phyloP scores from a whole-genome alignment of 116 monocot genomes.

The Posidonia oceanica region DNA sequence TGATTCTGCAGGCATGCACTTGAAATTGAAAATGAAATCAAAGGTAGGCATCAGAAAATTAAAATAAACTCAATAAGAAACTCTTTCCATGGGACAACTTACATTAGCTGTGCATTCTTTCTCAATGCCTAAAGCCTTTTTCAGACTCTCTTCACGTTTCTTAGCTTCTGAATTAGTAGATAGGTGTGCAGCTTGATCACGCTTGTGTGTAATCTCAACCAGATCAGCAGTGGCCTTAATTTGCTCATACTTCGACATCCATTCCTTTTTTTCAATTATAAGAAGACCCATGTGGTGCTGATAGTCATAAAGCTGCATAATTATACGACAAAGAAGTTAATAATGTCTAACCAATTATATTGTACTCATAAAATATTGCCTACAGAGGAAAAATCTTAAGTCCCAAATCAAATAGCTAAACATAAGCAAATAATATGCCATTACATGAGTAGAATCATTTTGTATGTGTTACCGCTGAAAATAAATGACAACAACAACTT shows the following conservation, averaged over 20 bases:
- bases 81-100: conserved; percentile 9
- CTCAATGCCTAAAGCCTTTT: conserved; percentile 59
- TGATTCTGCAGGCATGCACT: too few species aligned
- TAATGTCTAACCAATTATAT: not conserved
- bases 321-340: conserved; percentile 1
- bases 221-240: conserved; percentile 45
- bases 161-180: conserved; percentile 58
- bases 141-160: conserved; percentile 60
- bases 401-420: too few species aligned
- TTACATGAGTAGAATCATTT: too few species aligned
- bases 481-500: too few species aligned
- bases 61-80: not conserved
- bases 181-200: conserved; percentile 39
- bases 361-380: too few species aligned
- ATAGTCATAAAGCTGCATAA: conserved; percentile 66
- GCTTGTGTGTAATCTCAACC: conserved; percentile 37
- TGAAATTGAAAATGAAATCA: not conserved
- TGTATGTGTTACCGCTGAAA: too few species aligned
- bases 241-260: conserved; percentile 60
- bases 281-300: conserved; percentile 90
- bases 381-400: too few species aligned
- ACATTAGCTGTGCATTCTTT: conserved; percentile 79
- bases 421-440: too few species aligned
- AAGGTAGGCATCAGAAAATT: not conserved
- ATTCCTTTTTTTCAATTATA: conserved; percentile 73